Evolutionary conservation across 202 grass and related monocot genomes (phyloP).

Genomic region (Brachypodium distachyon): DNA sequence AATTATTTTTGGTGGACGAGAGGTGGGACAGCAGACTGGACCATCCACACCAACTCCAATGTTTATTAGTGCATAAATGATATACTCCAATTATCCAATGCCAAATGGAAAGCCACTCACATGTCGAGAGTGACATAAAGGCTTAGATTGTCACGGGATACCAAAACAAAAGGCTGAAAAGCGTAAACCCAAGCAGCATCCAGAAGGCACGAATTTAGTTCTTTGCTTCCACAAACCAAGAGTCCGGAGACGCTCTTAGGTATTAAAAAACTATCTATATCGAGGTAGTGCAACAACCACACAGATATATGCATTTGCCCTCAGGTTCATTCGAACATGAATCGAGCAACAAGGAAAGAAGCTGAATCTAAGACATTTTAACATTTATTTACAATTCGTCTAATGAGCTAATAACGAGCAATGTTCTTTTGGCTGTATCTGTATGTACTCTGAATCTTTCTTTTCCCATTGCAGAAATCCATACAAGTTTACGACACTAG

Average conservation of each 20-base stretch:
- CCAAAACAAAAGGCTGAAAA: not conserved
- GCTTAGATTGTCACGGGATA: not conserved
- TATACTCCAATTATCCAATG: not conserved
- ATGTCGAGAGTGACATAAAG: slow-evolving; percentile 4
- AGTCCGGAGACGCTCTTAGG: too few relatives aligned
- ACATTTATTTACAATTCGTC: not conserved
- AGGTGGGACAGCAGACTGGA: too few relatives aligned
- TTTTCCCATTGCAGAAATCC: not conserved
- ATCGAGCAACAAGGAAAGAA: not conserved
- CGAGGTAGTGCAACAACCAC: not conserved
- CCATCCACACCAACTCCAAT: too few relatives aligned
- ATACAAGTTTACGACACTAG: not conserved
- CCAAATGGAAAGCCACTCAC: not conserved
- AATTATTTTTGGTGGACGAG: too few relatives aligned
- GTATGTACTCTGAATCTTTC: not conserved
- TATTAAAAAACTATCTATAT: not conserved
- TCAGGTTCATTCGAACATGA: not conserved
- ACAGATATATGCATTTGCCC: not conserved
- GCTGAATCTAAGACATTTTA: not conserved
- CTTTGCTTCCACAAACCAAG: slow-evolving; percentile 13
- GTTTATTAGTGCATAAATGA: too few relatives aligned
- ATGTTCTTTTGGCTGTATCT: not conserved
- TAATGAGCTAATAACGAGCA: not conserved
- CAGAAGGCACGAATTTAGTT: not conserved
- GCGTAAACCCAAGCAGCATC: not conserved